Evolutionary conservation across 257 asterid species (phyloP).

Genomic region (Forsythia viridissima): DNA sequence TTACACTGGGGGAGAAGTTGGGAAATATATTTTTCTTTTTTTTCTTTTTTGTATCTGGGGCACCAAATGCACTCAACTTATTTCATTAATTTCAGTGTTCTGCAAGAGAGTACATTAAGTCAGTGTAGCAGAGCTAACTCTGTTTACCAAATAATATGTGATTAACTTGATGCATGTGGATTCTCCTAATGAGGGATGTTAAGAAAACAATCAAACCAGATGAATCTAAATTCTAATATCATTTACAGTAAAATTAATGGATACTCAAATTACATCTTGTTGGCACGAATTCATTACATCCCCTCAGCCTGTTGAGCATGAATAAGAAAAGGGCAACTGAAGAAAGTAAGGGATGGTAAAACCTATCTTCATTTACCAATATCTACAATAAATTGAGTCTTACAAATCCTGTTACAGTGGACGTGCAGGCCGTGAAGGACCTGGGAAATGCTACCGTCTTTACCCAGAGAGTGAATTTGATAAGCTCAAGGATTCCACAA

Average conservation of each 20-base stretch:
- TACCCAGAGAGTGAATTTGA: slow-evolving; percentile 90
- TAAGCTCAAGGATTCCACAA: slow-evolving; percentile 79
- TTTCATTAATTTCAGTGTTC: neutral
- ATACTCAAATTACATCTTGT: neutral
- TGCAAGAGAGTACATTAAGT: slow-evolving; percentile 4
- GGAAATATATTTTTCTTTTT: neutral
- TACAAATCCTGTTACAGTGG: slow-evolving; percentile 61
- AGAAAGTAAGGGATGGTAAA: neutral
- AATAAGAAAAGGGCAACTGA: neutral
- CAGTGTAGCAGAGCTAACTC: neutral
- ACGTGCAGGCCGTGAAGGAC: slow-evolving; percentile 99
- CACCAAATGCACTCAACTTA: neutral
- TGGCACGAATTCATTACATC: neutral
- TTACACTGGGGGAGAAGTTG: slow-evolving; percentile 4
- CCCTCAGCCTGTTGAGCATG: neutral
- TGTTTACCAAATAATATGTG: neutral
- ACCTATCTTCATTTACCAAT: slow-evolving; percentile 6
- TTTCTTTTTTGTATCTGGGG: neutral
- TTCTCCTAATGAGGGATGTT: slow-evolving; percentile 1
- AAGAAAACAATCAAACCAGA: neutral
- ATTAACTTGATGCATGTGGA: neutral
- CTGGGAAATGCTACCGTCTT: slow-evolving; percentile 97
- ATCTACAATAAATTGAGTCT: slow-evolving; percentile 12
- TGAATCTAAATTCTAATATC: neutral
- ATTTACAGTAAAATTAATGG: slow-evolving; percentile 8